Conservation (phyloP, 1,284 basidiomycete species). For the Stygiomarasmius scandens region DNA sequence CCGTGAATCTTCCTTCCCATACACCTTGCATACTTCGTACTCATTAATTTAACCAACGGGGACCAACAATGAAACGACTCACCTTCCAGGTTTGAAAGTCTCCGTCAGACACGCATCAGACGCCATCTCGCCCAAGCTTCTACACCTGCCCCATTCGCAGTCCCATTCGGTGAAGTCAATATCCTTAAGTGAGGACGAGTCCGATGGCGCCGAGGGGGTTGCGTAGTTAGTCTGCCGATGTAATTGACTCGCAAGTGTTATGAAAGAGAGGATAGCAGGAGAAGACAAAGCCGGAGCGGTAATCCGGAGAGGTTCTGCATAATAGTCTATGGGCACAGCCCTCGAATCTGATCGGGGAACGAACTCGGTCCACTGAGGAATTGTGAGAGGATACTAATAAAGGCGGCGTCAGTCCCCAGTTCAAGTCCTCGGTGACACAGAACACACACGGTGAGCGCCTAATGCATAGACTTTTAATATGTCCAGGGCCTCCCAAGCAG, state of each 20-base stretch:
- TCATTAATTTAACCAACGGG: constrained; percentile 25
- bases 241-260: constrained; percentile 53
- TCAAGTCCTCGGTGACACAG: not conserved
- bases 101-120: constrained; percentile 37
- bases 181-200: constrained; percentile 26
- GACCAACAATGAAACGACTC: not conserved
- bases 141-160: constrained; percentile 61
- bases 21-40: constrained; percentile 64
- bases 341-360: constrained; percentile 34
- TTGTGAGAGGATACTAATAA: constrained; percentile 60
- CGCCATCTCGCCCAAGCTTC: constrained; percentile 38
- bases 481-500: constrained; percentile 46
- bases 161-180: constrained; percentile 50
- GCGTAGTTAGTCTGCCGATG: constrained; percentile 33
- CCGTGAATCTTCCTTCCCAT: constrained; percentile 79
- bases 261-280: constrained; percentile 71
- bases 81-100: constrained; percentile 61
- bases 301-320: constrained; percentile 44
- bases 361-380: constrained; percentile 61
- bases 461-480: constrained; percentile 64
- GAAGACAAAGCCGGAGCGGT: constrained; percentile 59
- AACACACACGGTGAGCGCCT: constrained; percentile 64
- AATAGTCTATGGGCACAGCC: constrained; percentile 39
- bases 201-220: constrained; percentile 40
- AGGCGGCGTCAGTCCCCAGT: not conserved